Conservation (phyloP, 1,139 yeast species). For the Meyerozyma sp. region DNA sequence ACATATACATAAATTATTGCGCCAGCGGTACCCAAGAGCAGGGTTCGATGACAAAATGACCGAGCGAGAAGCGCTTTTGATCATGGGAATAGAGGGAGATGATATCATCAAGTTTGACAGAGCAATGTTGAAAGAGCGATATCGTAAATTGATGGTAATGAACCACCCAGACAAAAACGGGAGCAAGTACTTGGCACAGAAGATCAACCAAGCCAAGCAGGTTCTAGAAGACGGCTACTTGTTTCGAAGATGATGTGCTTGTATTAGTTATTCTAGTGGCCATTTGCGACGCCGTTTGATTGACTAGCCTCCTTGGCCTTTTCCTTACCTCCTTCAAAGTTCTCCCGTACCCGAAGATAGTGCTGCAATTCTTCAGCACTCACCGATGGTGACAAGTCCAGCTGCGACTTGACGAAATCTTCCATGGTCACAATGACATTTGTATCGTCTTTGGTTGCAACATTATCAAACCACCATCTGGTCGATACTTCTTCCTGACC, state of each 20-base stretch:
- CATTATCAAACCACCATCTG: conserved; percentile 89
- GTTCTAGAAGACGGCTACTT: conserved; percentile 54
- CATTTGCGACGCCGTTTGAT: background rate
- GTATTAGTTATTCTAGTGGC: background rate
- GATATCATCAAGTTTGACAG: conserved; percentile 44
- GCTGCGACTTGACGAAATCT: conserved; percentile 73
- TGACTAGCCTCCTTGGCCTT: conserved; percentile 14
- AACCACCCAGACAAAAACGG: conserved; percentile 82
- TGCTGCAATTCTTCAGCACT: conserved; percentile 83
- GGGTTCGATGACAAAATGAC: conserved; percentile 53
- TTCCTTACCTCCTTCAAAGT: conserved; percentile 61
- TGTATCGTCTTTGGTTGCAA: conserved; percentile 63
- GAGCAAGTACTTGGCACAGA: conserved; percentile 62
- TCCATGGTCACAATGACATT: conserved; percentile 62
- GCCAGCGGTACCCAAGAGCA: conserved; percentile 31
- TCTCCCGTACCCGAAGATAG: conserved; percentile 68
- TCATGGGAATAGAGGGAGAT: conserved; percentile 48
- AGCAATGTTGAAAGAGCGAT: conserved; percentile 45
- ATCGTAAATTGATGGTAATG: conserved; percentile 57
- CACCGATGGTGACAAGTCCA: conserved; percentile 75
- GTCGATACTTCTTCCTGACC: conserved; percentile 46
- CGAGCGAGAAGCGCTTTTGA: conserved; percentile 53
- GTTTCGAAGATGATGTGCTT: conserved; percentile 9
- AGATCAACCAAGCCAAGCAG: conserved; percentile 72
- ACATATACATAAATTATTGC: conserved; percentile 17